Conservation (phyloP, 2,329 filamentous ascomycete species). For the Sarocladium strictum region DNA sequence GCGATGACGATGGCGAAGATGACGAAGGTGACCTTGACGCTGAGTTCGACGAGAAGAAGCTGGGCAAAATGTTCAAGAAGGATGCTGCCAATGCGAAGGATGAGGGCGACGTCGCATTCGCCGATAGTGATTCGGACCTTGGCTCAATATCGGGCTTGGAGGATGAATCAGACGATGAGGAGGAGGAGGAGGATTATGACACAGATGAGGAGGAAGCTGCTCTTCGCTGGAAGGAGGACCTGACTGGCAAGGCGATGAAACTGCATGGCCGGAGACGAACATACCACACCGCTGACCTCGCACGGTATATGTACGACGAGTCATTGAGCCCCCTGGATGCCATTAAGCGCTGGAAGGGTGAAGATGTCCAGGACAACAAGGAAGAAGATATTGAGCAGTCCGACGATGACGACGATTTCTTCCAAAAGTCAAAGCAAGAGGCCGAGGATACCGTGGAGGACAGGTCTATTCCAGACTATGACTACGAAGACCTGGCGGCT, state of each 20-base stretch:
- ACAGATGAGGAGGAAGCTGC: conserved; percentile 66
- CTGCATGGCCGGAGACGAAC: conserved; percentile 64
- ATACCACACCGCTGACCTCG: conserved; percentile 76
- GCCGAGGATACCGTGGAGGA: conserved; percentile 73
- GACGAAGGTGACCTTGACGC: conserved; percentile 48
- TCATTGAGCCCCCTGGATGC: conserved; percentile 70
- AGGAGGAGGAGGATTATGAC: conserved; percentile 44
- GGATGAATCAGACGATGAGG: conserved; percentile 37
- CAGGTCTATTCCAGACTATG: conserved; percentile 68
- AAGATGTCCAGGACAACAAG: conserved; percentile 47
- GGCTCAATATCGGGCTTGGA: conserved; percentile 70
- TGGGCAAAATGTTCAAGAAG: conserved; percentile 56
- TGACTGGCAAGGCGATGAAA: conserved; percentile 66
- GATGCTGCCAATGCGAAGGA: conserved; percentile 43
- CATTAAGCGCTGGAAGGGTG: conserved; percentile 72
- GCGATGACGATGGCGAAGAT: conserved; percentile 44
- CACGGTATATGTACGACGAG: conserved; percentile 83
- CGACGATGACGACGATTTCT: conserved; percentile 58
- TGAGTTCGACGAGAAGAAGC: conserved; percentile 54
- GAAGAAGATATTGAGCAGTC: conserved; percentile 55
- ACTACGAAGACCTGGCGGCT: conserved; percentile 73
- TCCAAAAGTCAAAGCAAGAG: conserved; percentile 57
- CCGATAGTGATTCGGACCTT: conserved; percentile 93
- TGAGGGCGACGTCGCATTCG: conserved; percentile 77
- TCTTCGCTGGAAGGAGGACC: conserved; percentile 81